Percentiles rank a stretch among this genome's conserved stretches.
phyloP scores from a whole-genome alignment of 345 rosid species.

The Populus pruinosa region DNA sequence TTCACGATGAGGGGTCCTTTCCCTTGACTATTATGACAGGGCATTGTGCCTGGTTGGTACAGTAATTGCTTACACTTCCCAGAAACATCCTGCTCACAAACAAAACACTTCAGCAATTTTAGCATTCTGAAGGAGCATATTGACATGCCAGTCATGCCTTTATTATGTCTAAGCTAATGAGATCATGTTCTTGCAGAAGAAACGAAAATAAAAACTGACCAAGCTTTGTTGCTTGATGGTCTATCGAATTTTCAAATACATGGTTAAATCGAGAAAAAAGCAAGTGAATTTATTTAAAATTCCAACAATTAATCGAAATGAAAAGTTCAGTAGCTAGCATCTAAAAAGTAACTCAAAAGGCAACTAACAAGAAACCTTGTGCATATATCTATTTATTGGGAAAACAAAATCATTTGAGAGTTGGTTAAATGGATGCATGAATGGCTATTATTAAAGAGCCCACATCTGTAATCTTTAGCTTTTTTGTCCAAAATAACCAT shows the following conservation, averaged over 20 bases:
- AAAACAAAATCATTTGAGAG: neutral
- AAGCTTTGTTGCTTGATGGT: neutral
- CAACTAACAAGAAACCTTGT: neutral
- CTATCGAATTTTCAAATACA: neutral
- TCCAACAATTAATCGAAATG: neutral
- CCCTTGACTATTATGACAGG: conserved; percentile 72
- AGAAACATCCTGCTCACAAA: conserved; percentile 66
- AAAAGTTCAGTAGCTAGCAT: neutral
- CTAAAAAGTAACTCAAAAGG: neutral
- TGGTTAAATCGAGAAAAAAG: neutral
- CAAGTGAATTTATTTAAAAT: neutral
- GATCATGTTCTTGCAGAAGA: neutral
- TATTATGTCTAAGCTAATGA: neutral
- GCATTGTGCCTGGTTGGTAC: conserved; percentile 72
- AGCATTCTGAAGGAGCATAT: neutral
- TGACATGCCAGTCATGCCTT: neutral
- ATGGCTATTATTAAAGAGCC: too few relatives aligned
- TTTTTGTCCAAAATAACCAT: neutral
- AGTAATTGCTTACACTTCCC: conserved; percentile 95
- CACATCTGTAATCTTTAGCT: too few relatives aligned
- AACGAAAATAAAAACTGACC: neutral
- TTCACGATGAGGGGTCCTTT: conserved; percentile 39
- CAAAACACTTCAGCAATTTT: conserved; percentile 1
- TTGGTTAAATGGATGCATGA: neutral
- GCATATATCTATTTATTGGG: neutral